A percentile compares a stretch with the other conserved stretches of the same genome.
Conservation (phyloP, 345 rosid species). For the Sonneratia alba region DNA sequence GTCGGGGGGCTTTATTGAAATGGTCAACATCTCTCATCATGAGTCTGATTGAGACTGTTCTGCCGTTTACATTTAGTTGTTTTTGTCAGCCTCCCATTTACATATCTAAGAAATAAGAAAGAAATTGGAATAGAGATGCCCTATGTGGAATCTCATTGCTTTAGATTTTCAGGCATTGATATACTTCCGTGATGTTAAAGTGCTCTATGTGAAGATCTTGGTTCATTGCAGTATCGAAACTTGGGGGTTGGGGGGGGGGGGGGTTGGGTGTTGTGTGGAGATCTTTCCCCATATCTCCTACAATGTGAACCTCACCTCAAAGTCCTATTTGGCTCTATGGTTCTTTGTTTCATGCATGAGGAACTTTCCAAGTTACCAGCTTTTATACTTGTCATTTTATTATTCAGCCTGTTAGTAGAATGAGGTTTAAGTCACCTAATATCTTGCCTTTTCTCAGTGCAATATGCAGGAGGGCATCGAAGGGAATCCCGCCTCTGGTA, state of each 20-base stretch:
- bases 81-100: too few species aligned
- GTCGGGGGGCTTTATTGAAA: neutral
- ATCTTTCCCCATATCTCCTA: neutral
- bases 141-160: neutral
- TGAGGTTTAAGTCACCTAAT: slow-evolving; percentile 5
- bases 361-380: neutral
- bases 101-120: too few species aligned
- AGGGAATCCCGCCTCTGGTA: slow-evolving; percentile 53
- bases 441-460: slow-evolving; percentile 29
- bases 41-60: neutral
- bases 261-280: too few species aligned
- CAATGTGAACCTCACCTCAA: too few species aligned
- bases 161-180: neutral
- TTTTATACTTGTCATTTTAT: neutral
- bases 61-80: too few species aligned
- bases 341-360: neutral
- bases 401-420: neutral
- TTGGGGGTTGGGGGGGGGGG: too few species aligned
- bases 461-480: slow-evolving; percentile 90
- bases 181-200: neutral
- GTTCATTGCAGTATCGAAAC: too few species aligned
- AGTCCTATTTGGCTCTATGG: neutral
- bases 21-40: neutral
- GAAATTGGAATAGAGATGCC: neutral
- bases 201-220: too few species aligned